Evolutionary conservation across 805 yeast genomes (phyloP), one percentile per base, ranked within the genome.

Genomic region (Yarrowia hollandica): DNA sequence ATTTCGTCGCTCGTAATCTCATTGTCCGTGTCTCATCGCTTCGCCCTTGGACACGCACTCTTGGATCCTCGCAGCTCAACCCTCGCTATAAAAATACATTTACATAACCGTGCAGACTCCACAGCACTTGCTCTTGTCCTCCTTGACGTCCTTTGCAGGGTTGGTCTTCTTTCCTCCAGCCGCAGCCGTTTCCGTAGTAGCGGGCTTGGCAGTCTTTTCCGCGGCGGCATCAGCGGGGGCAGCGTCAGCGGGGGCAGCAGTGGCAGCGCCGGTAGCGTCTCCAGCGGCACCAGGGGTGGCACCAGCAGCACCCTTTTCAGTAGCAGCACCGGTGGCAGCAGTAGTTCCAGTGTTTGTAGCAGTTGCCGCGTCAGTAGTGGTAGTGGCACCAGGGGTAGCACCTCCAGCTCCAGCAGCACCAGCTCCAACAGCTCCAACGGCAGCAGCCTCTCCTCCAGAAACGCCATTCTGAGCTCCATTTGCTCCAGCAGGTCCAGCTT

Each of bases 71-170:
- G n/a, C n/a, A n/a, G n/a, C n/a, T n/a, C n/a, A n/a, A n/a, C n/a
- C n/a, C n/a, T n/a, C n/a, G n/a, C n/a, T n/a, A n/a, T n/a, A n/a
- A n/a, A n/a, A n/a, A n/a, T n/a, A n/a, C n/a, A 12, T 12, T 30
- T 18, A 33, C 33, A 28, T 48, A 30, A 33, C 11, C 19, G 35
- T 42, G 60, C 62, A 59, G 30, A 63, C 46, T 2, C 60, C 54
- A 18, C 65, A 63, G 62, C 64, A 62, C 60, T 55, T 52, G 55
- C 41, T 37, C 42, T 61, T 58, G 12, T 39, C 48, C 37, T 59
- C 58, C 22, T 64, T 57, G 33, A 59, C 56, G 21, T 54, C 62
- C 28, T 59, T 46, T 19, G 64, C 60, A 4, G 61, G 44, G 33
- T 28, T 37, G 44, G 44, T 37, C 33, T 52, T 35, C 26, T 35